These are phyloP conservation scores for Arabis hirsuta DNA, from an alignment of 345 rosid species.

Conservation along the genomic window DNA sequence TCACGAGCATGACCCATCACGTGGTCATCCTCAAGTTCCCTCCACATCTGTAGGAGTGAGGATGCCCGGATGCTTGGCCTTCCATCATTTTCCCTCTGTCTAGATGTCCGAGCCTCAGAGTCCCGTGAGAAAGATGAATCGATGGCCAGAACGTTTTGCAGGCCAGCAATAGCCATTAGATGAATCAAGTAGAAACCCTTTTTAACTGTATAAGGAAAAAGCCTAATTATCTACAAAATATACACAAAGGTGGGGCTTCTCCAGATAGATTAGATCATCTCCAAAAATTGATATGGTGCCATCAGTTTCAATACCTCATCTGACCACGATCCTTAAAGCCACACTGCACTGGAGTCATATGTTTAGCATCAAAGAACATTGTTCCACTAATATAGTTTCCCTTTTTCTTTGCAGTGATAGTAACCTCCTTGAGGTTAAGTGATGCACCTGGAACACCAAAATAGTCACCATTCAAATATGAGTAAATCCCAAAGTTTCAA, in stretches of 20 bases:
- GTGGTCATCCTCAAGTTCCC: constrained; percentile 90
- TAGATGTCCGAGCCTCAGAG: constrained; percentile 60
- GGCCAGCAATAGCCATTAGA: constrained; percentile 82
- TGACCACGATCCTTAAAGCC: constrained; percentile 38
- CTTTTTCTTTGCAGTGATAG: constrained; percentile 39
- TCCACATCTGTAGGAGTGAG: constrained; percentile 79
- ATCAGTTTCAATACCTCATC: constrained; percentile 39
- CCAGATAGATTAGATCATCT: constrained; percentile 40
- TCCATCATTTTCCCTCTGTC: constrained; percentile 59
- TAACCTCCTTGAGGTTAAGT: constrained; percentile 27
- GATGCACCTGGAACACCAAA: constrained; percentile 37
- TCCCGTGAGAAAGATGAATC: constrained; percentile 76
- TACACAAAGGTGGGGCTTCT: constrained; percentile 42
- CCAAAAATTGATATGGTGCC: constrained; percentile 37
- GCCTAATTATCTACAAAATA: constrained; percentile 50
- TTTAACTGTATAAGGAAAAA: constrained; percentile 48
- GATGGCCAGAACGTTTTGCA: constrained; percentile 75
- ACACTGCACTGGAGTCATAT: constrained; percentile 26
- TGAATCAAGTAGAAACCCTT: constrained; percentile 30
- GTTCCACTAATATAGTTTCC: background rate
- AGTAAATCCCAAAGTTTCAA: too few species aligned
- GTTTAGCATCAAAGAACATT: constrained; percentile 34
- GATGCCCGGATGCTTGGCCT: constrained; percentile 74
- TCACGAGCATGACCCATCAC: constrained; percentile 66
- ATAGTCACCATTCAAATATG: too few species aligned